A percentile compares a stretch with the other conserved stretches of the same genome.
phyloP scores from a whole-genome alignment of 805 yeast species.

The Tetrapisispora taiwanensis region DNA sequence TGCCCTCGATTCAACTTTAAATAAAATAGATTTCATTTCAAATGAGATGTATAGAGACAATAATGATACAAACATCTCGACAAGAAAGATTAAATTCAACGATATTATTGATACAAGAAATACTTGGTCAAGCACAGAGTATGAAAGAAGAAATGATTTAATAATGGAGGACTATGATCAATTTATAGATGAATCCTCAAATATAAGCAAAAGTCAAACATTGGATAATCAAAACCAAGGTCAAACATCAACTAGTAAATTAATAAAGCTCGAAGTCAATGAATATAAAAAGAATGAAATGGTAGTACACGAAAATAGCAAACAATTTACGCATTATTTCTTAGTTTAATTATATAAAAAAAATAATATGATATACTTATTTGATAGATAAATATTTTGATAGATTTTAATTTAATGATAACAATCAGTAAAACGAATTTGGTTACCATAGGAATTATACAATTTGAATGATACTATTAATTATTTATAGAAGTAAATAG shows the following conservation, averaged over 20 bases:
- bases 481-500: too few species aligned
- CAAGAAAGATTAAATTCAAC: conserved; percentile 16
- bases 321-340: conserved; percentile 55
- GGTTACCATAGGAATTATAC: too few species aligned
- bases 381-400: too few species aligned
- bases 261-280: conserved; percentile 55
- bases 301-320: conserved; percentile 56
- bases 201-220: too few species aligned
- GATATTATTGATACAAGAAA: conserved; percentile 17
- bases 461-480: not conserved
- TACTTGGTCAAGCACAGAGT: conserved; percentile 23
- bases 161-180: conserved; percentile 5
- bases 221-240: too few species aligned
- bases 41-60: not conserved
- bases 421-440: too few species aligned
- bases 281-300: conserved; percentile 53
- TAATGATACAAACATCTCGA: not conserved
- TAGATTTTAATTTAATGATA: too few species aligned
- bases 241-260: not conserved
- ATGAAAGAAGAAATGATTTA: conserved; percentile 19
- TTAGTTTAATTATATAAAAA: not conserved
- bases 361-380: too few species aligned
- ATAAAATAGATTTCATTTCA: not conserved
- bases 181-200: not conserved
- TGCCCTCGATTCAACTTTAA: not conserved